Base-by-base conservation (phyloP, 441 rosid genomes). In the Geranium incanum region DNA sequence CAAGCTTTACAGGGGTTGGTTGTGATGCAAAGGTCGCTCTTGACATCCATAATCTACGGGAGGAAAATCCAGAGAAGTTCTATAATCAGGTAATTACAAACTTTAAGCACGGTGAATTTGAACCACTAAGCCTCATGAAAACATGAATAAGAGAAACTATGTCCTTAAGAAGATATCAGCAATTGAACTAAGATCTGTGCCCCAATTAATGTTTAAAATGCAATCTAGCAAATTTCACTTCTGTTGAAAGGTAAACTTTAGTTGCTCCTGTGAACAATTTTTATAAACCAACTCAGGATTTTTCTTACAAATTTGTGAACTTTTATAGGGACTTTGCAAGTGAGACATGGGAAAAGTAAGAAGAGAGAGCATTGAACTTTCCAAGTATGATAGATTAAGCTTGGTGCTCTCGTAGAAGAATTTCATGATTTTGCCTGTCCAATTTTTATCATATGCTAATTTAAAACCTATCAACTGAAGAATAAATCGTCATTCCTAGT, bases 1-100 rank as follows among this genome's bases (percentile, higher is more conserved):
- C 1, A 65, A 11, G 62, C 12, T 78, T 69, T 73, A 39, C 84
- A 95, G 99, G 98, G 71, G 81, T 92, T 68, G 99, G 98, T 4
- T 92, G 96, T 84, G 99, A 95, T 86, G 99, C 99, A 1, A 95
- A 92, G 88, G 96, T 95, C 36, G 98, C 98, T 70, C 78, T 95
- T 80, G 98, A 95, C 70, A 95, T 92, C 80, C 98, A 92, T 83
- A 95, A 88, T 79, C 79, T 92, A 67, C 86, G 97, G 71, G 98
- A 95, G 83, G 97, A 92, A 83, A 91, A 92, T 80, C 98, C 96
- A 36, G 98, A 95, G 72, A 89, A 86, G 80, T 95, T 90, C 74
- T 91, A 91, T 70, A 92, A 86, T 78, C 98, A 95, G 96, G 95
- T 89, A 74, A 74, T 68, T 9, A 48, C 67, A 50, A 68, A 28